Evolutionary conservation across 2,329 filamentous ascomycete species (phyloP).

Genomic region (Phyllosticta citribraziliensis): DNA sequence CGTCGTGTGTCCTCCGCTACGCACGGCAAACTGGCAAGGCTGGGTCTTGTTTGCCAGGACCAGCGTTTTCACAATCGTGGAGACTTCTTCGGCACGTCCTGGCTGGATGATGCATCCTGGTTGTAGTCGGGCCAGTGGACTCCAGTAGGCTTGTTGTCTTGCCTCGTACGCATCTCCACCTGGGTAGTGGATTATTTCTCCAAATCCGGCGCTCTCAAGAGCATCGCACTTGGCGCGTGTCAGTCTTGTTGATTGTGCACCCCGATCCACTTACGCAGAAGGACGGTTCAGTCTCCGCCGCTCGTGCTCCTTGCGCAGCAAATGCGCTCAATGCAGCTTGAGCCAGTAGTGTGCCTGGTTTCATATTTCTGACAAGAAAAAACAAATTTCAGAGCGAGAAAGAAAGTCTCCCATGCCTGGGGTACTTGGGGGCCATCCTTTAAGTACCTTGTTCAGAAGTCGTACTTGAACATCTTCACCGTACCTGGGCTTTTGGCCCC

Average conservation of each 20-base stretch:
- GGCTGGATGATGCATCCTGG: neutral
- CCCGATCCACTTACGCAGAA: neutral
- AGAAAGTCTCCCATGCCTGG: too few species aligned
- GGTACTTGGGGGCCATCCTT: too few species aligned
- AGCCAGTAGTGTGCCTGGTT: too few species aligned
- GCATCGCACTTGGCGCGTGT: neutral
- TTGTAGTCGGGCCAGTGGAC: neutral
- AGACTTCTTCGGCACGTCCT: neutral
- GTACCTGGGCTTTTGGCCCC: neutral
- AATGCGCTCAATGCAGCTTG: too few species aligned
- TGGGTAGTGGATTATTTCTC: neutral
- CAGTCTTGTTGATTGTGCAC: neutral
- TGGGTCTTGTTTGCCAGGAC: neutral
- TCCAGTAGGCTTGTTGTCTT: neutral
- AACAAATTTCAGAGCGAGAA: too few species aligned
- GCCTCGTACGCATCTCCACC: neutral
- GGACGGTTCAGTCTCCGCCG: neutral
- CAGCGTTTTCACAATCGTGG: neutral
- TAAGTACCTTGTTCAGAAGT: too few species aligned
- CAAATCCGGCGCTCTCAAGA: neutral
- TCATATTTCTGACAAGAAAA: too few species aligned
- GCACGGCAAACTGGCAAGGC: constrained; percentile 4
- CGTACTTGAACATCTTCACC: too few species aligned
- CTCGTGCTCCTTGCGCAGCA: neutral
- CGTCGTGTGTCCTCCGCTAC: constrained; percentile 17